Evolutionary conservation across 495 filamentous ascomycete genomes (phyloP).

Genomic region (Cercophora samala): DNA sequence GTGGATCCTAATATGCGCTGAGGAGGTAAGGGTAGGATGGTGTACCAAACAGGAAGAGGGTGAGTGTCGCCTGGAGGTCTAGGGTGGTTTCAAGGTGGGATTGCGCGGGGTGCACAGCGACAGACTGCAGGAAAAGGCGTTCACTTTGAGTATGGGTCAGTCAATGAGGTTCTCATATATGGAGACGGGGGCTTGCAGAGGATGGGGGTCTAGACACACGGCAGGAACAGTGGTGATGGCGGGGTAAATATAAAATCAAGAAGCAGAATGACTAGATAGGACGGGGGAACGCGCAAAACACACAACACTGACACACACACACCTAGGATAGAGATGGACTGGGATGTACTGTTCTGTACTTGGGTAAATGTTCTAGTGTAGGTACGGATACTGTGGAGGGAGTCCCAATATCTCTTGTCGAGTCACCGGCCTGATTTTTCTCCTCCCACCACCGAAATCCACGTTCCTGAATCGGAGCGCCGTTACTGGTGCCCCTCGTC

Average conservation of each 20-base stretch:
- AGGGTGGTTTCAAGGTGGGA: not conserved
- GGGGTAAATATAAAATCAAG: constrained; percentile 8
- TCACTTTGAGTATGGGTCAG: constrained; percentile 3
- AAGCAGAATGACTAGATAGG: not conserved
- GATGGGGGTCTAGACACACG: constrained; percentile 8
- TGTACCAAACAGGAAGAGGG: not conserved
- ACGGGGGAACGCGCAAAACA: constrained; percentile 1
- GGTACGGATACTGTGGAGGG: not conserved
- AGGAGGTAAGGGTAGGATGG: not conserved
- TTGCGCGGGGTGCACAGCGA: constrained; percentile 9
- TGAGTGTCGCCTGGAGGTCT: not conserved
- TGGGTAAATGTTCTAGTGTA: not conserved
- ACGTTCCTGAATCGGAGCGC: constrained; percentile 48
- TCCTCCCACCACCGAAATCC: constrained; percentile 18
- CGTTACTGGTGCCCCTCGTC: constrained; percentile 32
- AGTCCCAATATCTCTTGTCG: constrained; percentile 2
- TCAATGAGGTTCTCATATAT: constrained; percentile 7
- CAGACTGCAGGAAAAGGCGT: constrained; percentile 14
- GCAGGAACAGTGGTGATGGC: constrained; percentile 7
- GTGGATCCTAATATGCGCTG: constrained; percentile 6
- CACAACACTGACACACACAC: constrained; percentile 2
- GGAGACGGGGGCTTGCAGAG: not conserved
- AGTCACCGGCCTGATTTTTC: constrained; percentile 24
- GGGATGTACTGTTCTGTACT: not conserved
- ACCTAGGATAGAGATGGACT: not conserved